A percentile compares a stretch with the other conserved stretches of the same genome.
phyloP scores from a whole-genome alignment of 2,329 filamentous ascomycete species.

The Tolypocladium sp. region DNA sequence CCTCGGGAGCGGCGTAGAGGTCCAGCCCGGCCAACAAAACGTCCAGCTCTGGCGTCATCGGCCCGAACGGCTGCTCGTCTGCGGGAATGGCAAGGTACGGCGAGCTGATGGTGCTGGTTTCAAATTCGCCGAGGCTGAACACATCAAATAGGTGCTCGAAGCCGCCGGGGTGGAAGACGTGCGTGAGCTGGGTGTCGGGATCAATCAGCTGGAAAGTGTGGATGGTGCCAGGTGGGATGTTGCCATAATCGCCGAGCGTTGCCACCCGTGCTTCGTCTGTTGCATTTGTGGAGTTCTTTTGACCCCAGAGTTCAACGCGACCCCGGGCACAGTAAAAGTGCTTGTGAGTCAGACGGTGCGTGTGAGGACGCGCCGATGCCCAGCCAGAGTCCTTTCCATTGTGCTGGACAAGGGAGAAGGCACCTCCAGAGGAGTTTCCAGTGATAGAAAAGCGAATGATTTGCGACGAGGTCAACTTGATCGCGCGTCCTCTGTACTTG shows the following conservation, averaged over 20 bases:
- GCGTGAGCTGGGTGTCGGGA: constrained; percentile 11
- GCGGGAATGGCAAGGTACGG: constrained; percentile 7
- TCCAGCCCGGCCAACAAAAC: constrained; percentile 6
- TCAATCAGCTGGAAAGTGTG: constrained; percentile 14
- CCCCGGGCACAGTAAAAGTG: constrained; percentile 13
- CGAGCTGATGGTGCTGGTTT: constrained; percentile 3
- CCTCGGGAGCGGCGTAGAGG: constrained; percentile 5
- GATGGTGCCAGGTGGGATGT: constrained; percentile 9
- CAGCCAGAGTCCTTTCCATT: constrained; percentile 5
- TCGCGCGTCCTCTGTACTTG: constrained; percentile 11
- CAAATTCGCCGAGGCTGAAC: constrained; percentile 6
- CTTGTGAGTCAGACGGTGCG: constrained; percentile 8
- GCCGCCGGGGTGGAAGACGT: constrained; percentile 12
- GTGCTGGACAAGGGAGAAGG: constrained; percentile 13
- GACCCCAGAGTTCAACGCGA: constrained; percentile 11
- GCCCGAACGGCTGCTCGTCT: constrained; percentile 8
- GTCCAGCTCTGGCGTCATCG: constrained; percentile 6
- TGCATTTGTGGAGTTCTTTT: constrained; percentile 6
- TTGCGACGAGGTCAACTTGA: constrained; percentile 11
- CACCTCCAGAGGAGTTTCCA: constrained; percentile 11
- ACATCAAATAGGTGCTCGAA: constrained; percentile 12
- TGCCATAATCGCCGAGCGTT: constrained; percentile 12
- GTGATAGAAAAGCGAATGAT: constrained; percentile 13
- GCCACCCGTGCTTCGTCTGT: constrained; percentile 11
- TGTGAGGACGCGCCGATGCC: constrained; percentile 10